Evolutionary conservation across 106 monocot genomes (phyloP).

Genomic region (Apostasia shenzhenica): DNA sequence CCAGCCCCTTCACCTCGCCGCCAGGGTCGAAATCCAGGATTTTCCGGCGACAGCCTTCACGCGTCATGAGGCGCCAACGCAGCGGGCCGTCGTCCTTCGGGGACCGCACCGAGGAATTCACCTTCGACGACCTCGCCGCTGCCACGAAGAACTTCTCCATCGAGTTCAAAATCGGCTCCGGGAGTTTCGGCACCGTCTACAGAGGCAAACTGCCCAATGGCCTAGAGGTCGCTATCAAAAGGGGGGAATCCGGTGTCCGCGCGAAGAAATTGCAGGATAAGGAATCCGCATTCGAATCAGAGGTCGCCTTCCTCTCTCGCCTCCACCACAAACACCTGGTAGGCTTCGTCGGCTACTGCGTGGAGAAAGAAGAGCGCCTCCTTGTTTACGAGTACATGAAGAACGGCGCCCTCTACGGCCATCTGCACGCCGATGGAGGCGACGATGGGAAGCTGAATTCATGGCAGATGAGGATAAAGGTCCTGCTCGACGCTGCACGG

Average conservation of each 20-base stretch:
- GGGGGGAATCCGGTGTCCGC: conserved; percentile 1
- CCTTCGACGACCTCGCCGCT: conserved; percentile 1
- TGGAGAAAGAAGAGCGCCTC: conserved; percentile 41
- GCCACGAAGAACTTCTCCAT: conserved; percentile 1
- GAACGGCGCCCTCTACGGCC: conserved; percentile 54
- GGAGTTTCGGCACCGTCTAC: conserved; percentile 30
- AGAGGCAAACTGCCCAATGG: conserved; percentile 18
- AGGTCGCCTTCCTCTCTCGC: conserved; percentile 44
- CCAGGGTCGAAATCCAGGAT: neutral
- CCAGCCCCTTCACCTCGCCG: neutral
- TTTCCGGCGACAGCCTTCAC: conserved; percentile 1
- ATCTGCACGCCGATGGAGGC: conserved; percentile 25
- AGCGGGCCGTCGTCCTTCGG: neutral
- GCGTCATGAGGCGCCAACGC: conserved; percentile 1
- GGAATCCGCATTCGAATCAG: conserved; percentile 44
- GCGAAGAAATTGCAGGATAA: conserved; percentile 26
- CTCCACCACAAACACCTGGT: conserved; percentile 64
- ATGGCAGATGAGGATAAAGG: conserved; percentile 48
- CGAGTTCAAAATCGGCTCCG: conserved; percentile 19
- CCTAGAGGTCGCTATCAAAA: conserved; percentile 29
- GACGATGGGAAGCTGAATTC: conserved; percentile 8
- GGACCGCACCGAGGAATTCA: neutral
- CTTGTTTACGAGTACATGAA: conserved; percentile 66
- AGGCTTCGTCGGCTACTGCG: conserved; percentile 43
- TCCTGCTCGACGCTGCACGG: conserved; percentile 43